Evolutionary conservation across 495 filamentous ascomycete genomes (phyloP).

Genomic region (Penicillium psychrofluorescens): DNA sequence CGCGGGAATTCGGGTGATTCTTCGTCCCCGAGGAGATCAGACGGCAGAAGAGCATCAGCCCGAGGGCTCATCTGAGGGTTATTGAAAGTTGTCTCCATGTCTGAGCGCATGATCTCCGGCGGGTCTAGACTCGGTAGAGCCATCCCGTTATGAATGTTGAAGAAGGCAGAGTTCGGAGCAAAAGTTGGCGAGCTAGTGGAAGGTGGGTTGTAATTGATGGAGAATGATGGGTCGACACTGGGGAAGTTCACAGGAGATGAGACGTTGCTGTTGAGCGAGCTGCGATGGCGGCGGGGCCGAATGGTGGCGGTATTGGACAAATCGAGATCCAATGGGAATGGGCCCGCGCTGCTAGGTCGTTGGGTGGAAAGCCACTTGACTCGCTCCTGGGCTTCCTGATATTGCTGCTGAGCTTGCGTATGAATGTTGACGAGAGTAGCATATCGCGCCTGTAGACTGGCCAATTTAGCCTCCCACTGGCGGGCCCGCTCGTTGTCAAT

Average conservation of each 20-base stretch:
- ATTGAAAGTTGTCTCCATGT: conserved; percentile 42
- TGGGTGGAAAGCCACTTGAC: conserved; percentile 42
- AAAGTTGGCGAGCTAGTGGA: conserved; percentile 45
- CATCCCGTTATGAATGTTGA: conserved; percentile 56
- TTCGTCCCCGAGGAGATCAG: conserved; percentile 72
- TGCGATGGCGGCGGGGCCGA: conserved; percentile 41
- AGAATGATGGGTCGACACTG: conserved; percentile 28
- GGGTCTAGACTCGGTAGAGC: conserved; percentile 34
- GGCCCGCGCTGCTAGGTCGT: conserved; percentile 32
- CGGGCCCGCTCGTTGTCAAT: conserved; percentile 52
- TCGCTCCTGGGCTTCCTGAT: conserved; percentile 46
- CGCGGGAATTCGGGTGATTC: conserved; percentile 51
- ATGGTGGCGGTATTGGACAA: conserved; percentile 32
- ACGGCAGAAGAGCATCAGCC: conserved; percentile 69
- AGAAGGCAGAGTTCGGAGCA: conserved; percentile 41
- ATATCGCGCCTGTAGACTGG: conserved; percentile 45
- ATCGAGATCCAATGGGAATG: conserved; percentile 40
- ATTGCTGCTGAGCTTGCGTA: conserved; percentile 42
- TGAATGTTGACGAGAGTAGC: conserved; percentile 39
- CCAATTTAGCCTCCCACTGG: conserved; percentile 45
- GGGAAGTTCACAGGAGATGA: conserved; percentile 40
- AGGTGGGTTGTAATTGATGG: conserved; percentile 37
- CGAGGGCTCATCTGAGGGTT: conserved; percentile 75
- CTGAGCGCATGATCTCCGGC: conserved; percentile 30
- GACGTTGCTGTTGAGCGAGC: conserved; percentile 41